Base-by-base conservation (phyloP, 495 filamentous ascomycete species). In the Aspergillus coremiiformis region DNA sequence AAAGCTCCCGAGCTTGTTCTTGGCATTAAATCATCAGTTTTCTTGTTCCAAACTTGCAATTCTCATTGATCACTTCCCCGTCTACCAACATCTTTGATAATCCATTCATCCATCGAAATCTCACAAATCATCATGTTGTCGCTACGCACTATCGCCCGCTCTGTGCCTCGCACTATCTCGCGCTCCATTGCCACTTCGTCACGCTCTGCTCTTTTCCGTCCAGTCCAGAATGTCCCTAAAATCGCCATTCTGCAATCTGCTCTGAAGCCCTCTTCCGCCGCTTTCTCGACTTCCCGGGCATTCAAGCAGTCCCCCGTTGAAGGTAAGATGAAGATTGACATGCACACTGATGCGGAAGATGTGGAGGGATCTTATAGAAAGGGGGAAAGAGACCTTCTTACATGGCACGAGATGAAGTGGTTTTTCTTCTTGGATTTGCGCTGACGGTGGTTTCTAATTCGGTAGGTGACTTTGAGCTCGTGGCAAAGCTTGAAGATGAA, bases 231-330 rank as follows among this genome's bases (percentile, higher is more conserved):
- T 9, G 50, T 79, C 55, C 66, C 70, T 51, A 74, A 69, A 62
- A 62, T 69, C 43, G 64, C 66, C 56, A 58, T 75, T 52, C 56
- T 72, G 44, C 74, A 76, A 55, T 72, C 78, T 27, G 71, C 75
- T 52, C 71, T 70, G 70, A 76, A 74, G 65, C 76, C 81, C 52
- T 74, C 76, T 61, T 75, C 79, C 53, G 80, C 85, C 43, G 76
- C 85, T 37, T 93, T 94, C 71, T 90, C 87, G 0, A 89, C 85
- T 14, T 80, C 86, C 15, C 68, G 75, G 39, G 66, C 74, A 32
- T 75, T 81, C 64, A 69, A 72, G 47, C 76, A 78, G 22, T 69
- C 74, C 53, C 77, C 80, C 56, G 80, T 77, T 47, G 83, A 88
- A 60, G 69, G 78, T 80, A 67, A 60, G 70, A 48, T 24, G 35